A percentile compares a stretch with the other conserved stretches of the same genome.
Evolutionary conservation across 202 grass and related monocot species (phyloP).

Genomic region (Sporobolus alterniflorus): DNA sequence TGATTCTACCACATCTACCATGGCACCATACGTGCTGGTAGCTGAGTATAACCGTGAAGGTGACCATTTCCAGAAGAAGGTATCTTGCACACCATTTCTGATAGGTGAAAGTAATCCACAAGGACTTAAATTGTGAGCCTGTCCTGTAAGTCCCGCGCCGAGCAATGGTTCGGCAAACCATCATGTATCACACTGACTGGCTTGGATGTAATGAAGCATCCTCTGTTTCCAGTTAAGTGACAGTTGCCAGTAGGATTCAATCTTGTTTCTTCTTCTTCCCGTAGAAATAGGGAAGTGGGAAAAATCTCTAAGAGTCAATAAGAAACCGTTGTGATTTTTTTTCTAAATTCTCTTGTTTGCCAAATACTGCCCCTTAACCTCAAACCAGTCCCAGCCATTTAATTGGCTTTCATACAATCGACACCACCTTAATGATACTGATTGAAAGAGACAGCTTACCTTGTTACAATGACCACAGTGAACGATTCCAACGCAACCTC

Average conservation of each 20-base stretch:
- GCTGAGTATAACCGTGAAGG: background rate
- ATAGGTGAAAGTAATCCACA: background rate
- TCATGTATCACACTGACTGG: background rate
- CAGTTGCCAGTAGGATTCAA: background rate
- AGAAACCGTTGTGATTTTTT: too few species aligned
- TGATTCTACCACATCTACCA: background rate
- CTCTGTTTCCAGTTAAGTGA: background rate
- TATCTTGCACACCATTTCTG: background rate
- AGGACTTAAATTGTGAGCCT: background rate
- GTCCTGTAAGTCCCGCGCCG: background rate
- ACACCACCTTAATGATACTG: slow-evolving; percentile 7
- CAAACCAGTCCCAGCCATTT: slow-evolving; percentile 1
- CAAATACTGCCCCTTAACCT: slow-evolving; percentile 3
- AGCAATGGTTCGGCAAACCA: background rate
- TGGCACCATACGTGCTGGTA: background rate
- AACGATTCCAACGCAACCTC: slow-evolving; percentile 82
- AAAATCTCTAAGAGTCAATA: too few species aligned
- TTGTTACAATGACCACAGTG: slow-evolving; percentile 69
- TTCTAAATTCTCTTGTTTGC: slow-evolving; percentile 2
- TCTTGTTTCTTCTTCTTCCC: too few species aligned
- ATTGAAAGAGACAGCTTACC: slow-evolving; percentile 50
- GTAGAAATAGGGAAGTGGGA: too few species aligned
- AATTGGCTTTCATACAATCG: background rate
- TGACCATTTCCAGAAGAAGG: background rate
- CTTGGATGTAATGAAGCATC: background rate